Conservation (phyloP, 768 basidiomycete genomes). For the Hypholoma fasciculare region DNA sequence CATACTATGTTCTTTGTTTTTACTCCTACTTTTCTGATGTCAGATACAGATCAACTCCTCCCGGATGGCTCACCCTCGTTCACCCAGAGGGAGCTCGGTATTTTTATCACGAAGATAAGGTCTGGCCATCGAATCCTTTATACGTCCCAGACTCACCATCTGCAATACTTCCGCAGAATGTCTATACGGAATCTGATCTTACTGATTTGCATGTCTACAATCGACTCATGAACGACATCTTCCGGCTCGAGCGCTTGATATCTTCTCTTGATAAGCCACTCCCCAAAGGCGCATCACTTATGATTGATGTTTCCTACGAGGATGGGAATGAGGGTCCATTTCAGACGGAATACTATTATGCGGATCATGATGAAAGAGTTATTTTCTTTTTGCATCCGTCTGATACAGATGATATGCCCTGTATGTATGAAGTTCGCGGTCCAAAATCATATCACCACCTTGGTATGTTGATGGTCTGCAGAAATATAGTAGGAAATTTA, state of each 20-base stretch:
- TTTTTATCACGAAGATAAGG: conserved; percentile 49
- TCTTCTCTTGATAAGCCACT: conserved; percentile 25
- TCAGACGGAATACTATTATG: conserved; percentile 31
- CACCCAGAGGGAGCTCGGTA: conserved; percentile 69
- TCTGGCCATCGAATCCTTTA: conserved; percentile 16
- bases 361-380: conserved; percentile 40
- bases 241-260: conserved; percentile 27
- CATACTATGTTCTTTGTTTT: background rate
- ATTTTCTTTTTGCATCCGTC: conserved; percentile 57
- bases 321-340: conserved; percentile 13
- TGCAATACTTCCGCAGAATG: conserved; percentile 30
- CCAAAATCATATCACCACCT: conserved; percentile 37
- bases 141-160: background rate
- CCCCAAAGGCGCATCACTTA: conserved; percentile 37
- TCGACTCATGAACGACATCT: conserved; percentile 37
- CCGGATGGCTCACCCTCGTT: conserved; percentile 44
- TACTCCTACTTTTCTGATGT: background rate
- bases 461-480: conserved; percentile 27
- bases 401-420: conserved; percentile 28
- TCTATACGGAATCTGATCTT: conserved; percentile 57
- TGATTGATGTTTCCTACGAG: conserved; percentile 39
- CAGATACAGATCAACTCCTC: conserved; percentile 18
- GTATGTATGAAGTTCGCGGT: conserved; percentile 34
- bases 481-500: too few relatives aligned
- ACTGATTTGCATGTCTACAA: conserved; percentile 32